Percentiles rank a stretch among this genome's conserved stretches.
Conservation (phyloP, 2,329 filamentous ascomycete species). For the Diaporthe citri region DNA sequence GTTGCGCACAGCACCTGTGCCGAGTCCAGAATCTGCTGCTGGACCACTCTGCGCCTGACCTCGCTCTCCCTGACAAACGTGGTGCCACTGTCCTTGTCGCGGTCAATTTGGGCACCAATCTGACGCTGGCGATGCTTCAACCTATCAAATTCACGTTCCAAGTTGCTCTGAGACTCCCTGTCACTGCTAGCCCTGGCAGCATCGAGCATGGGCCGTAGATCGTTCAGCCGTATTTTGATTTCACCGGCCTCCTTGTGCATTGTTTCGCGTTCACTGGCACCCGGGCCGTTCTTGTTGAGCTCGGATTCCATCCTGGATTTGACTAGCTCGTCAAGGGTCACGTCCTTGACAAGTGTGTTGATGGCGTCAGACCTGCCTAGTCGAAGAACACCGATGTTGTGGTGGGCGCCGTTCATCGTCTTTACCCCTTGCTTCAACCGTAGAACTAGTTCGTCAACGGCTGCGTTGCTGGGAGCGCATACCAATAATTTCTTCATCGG, state of each 20-base stretch:
- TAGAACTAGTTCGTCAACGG: slow-evolving; percentile 95
- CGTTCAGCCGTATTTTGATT: slow-evolving; percentile 80
- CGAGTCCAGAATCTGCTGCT: slow-evolving; percentile 90
- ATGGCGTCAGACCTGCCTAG: slow-evolving; percentile 93
- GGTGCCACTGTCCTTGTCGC: slow-evolving; percentile 86
- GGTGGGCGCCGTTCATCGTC: slow-evolving; percentile 77
- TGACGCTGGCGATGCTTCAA: slow-evolving; percentile 80
- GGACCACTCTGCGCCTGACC: slow-evolving; percentile 83
- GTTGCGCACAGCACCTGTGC: slow-evolving; percentile 96
- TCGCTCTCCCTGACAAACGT: slow-evolving; percentile 86
- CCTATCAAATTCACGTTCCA: slow-evolving; percentile 83
- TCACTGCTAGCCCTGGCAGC: slow-evolving; percentile 70
- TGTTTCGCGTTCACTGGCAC: slow-evolving; percentile 68
- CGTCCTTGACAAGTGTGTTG: slow-evolving; percentile 88
- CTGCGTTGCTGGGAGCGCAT: slow-evolving; percentile 98
- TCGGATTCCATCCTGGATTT: slow-evolving; percentile 76
- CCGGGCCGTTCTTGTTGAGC: slow-evolving; percentile 66
- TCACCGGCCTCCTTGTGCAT: slow-evolving; percentile 74
- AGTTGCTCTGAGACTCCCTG: slow-evolving; percentile 59
- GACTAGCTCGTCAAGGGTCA: slow-evolving; percentile 93
- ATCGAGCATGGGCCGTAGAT: slow-evolving; percentile 79
- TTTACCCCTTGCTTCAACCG: slow-evolving; percentile 90
- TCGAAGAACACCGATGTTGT: slow-evolving; percentile 88
- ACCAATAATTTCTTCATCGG: slow-evolving; percentile 87
- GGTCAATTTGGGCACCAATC: slow-evolving; percentile 87